Evolutionary conservation across 2,329 filamentous ascomycete genomes (phyloP), one percentile per base, ranked within the genome.

Genomic region (Aspergillus sp.): DNA sequence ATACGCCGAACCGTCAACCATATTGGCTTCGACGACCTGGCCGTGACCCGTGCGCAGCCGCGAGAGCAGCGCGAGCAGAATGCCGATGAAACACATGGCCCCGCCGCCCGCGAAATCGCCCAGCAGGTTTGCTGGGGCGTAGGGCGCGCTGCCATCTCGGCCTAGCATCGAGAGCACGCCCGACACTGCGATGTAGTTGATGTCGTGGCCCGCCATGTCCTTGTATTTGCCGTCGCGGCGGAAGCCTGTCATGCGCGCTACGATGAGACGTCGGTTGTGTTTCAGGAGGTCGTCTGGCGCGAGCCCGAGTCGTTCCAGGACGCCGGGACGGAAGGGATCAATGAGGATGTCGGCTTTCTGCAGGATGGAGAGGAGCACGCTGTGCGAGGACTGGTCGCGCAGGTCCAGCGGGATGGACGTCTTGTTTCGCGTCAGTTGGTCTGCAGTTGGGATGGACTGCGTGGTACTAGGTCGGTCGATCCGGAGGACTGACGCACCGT

Each of bases 41-140:
- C 91, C 91, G 2, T 70, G 71, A 0, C 88, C 88, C 0, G 74
- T 82, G 39, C 67, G 70, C 42, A 75, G 71, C 32, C 88, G 73
- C 9, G 81, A 76, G 7, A 94, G 59, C 49, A 97, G 67, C 0
- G 93, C 91, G 19, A 96, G 73, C 46, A 96, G 66, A 4, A 97
- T 81, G 0, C 90, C 91, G 48, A 89, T 74, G 58, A 93, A 88
- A 38, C 93, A 82, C 54, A 82, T 82, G 0, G 85, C 83, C 32
- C 91, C 91, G 19, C 91, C 91, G 30, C 89, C 91, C 0, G 87
- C 93, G 56, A 97, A 97, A 64, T 97, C 91, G 0, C 82, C 91
- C 1, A 97, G 71, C 12, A 97, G 76, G 60, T 97, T 97, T 4
- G 74, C 80, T 0, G 93, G 93, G 12, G 90, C 78, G 51, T 85